These are phyloP conservation scores for Verruconis gallopava DNA, from an alignment of 2,329 filamentous ascomycete species.

Conservation along the genomic window DNA sequence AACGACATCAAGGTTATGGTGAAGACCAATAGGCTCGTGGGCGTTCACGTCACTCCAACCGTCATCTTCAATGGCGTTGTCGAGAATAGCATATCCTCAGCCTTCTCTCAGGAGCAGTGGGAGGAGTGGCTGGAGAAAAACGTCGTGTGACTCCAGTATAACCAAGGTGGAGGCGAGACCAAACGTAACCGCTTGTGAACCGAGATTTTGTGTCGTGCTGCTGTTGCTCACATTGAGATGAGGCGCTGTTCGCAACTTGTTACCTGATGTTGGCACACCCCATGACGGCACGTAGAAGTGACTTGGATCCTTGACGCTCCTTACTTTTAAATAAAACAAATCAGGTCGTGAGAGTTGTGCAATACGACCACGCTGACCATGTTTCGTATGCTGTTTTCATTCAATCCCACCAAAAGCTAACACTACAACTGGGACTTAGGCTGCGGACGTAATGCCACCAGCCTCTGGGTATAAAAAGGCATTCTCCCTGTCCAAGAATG, in stretches of 20 bases:
- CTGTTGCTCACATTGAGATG: too few relatives aligned
- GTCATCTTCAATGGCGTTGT: slow-evolving; percentile 76
- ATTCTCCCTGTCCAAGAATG: slow-evolving; percentile 68
- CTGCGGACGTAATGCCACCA: slow-evolving; percentile 98
- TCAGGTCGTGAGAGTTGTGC: too few relatives aligned
- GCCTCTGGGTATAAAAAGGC: slow-evolving; percentile 76
- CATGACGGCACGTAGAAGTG: too few relatives aligned
- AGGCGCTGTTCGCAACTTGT: too few relatives aligned
- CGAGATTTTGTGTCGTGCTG: not conserved
- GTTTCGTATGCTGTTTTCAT: too few relatives aligned
- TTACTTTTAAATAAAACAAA: too few relatives aligned
- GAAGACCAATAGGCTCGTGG: slow-evolving; percentile 52
- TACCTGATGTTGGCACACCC: too few relatives aligned
- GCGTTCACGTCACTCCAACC: slow-evolving; percentile 84
- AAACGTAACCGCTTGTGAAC: not conserved
- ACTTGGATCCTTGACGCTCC: too few relatives aligned
- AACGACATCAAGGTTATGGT: slow-evolving; percentile 19
- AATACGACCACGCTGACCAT: too few relatives aligned
- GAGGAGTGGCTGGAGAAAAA: slow-evolving; percentile 65
- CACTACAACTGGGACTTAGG: slow-evolving; percentile 76
- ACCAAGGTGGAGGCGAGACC: not conserved
- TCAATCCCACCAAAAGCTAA: slow-evolving; percentile 91
- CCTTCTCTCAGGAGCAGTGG: slow-evolving; percentile 74
- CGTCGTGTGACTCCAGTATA: slow-evolving; percentile 23
- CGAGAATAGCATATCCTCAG: slow-evolving; percentile 62